Conservation (phyloP, 2,329 filamentous ascomycete genomes). For the Ceratocystis cubensis region DNA sequence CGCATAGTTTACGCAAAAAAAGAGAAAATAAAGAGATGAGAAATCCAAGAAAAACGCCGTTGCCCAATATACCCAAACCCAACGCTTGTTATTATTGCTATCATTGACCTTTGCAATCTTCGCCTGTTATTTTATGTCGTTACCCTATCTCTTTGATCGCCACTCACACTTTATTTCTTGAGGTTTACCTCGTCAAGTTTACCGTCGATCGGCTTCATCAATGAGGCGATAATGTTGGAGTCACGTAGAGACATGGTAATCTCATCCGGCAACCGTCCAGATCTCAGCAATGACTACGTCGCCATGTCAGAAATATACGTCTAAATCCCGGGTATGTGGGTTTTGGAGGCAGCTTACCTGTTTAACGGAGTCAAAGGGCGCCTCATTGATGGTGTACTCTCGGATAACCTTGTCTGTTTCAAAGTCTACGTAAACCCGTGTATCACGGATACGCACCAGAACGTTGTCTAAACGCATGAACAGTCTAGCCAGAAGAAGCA, state of each 20-base stretch:
- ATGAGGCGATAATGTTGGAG: constrained; percentile 57
- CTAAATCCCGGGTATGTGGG: not conserved
- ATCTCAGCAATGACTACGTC: constrained; percentile 36
- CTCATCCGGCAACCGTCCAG: constrained; percentile 51
- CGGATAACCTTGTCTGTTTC: constrained; percentile 63
- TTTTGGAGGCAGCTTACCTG: constrained; percentile 38
- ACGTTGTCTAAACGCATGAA: constrained; percentile 93
- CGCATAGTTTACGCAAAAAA: not conserved
- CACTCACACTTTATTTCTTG: not conserved
- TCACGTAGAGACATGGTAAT: constrained; percentile 66
- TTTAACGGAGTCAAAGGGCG: constrained; percentile 62
- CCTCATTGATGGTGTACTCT: constrained; percentile 84
- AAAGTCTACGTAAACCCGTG: constrained; percentile 85
- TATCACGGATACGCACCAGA: constrained; percentile 75
- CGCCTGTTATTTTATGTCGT: not conserved
- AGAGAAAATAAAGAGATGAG: not conserved
- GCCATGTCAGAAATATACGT: not conserved
- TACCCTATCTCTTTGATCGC: too few relatives aligned
- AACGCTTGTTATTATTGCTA: not conserved
- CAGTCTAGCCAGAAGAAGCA: constrained; percentile 72
- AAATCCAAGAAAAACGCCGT: constrained; percentile 1
- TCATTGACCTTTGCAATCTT: not conserved
- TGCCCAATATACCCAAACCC: not conserved
- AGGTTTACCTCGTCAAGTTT: constrained; percentile 18
- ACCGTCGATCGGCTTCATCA: constrained; percentile 34